Base-by-base conservation (phyloP, 805 yeast species). In the Tetrapisispora nanseiensis region DNA sequence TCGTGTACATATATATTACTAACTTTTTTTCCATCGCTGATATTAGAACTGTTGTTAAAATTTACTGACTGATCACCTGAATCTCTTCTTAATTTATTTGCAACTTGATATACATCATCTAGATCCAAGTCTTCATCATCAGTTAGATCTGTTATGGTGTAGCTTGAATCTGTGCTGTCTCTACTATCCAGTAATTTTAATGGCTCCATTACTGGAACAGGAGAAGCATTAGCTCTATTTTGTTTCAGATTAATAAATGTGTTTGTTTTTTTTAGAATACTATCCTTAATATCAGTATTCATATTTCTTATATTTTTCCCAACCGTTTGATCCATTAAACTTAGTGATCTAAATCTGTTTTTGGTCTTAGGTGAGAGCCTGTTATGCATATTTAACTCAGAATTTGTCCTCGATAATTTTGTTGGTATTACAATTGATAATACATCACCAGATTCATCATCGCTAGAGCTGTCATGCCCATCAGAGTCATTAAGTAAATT, bases 381-480 rank as follows among this genome's bases (percentile, higher is more conserved):
- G 32, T 24, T 32, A 16, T 23, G 26, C 1, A 32, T 16, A 23
- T 23, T 24, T 3, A 48, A 26, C 15, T 45, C 43, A 6, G 62
- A 55, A 11, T 52, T 54, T 11, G 62, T 50, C 27, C 62, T 45
- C 2, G 62, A 58, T 30, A 60, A 40, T 43, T 50, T 47, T 37
- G 56, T 58, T 5, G 64, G 62, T 5, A 59, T 70, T 44, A 65
- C 66, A 46, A 68, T 63, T 44, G 63, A 66, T 30, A 66, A 51
- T 5, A 60, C 61, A 23, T 56, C 57, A 15, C 60, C 63, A 34
- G 55, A 58, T 10, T 62, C 66, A 31, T 56, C 57, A 12, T 61
- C 60, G 2, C 48, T 51, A 16, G 47, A 52, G 15, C 54, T 57
- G 20, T 49, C 52, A 2, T 45, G 49, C 3, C 51, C 60, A 2